These are phyloP conservation scores for Populus tremula DNA, from an alignment of 345 rosid genomes.

Conservation along the genomic window DNA sequence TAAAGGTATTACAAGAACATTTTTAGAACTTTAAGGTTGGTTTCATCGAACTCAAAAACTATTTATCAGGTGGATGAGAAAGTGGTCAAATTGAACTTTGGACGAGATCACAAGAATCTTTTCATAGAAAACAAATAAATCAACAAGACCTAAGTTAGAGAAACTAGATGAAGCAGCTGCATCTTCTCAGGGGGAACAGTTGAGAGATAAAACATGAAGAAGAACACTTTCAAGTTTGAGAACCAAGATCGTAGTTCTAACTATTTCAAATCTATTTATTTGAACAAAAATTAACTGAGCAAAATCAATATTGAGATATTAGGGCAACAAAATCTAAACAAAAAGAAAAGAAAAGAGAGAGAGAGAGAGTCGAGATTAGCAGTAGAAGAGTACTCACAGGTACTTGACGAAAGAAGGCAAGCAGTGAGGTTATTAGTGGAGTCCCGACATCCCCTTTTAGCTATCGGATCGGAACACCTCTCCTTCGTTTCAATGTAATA, in stretches of 20 bases:
- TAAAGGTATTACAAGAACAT: not conserved
- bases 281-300: too few species aligned
- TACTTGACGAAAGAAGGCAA: slow-evolving; percentile 1
- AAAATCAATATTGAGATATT: too few species aligned
- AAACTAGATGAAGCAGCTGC: not conserved
- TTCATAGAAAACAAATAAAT: too few species aligned
- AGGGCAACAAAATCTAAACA: too few species aligned
- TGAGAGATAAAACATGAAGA: not conserved
- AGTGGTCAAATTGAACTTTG: not conserved
- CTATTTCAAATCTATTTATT: too few species aligned
- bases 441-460: not conserved
- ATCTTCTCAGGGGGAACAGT: not conserved
- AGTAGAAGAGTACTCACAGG: not conserved
- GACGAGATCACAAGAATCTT: not conserved
- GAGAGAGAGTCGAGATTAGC: not conserved
- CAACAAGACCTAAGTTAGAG: too few species aligned
- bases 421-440: not conserved
- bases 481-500: not conserved
- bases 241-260: too few species aligned
- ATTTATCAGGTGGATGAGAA: not conserved
- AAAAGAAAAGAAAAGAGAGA: too few species aligned
- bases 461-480: slow-evolving; percentile 6
- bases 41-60: not conserved
- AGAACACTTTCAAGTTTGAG: too few species aligned
- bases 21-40: too few species aligned